These are phyloP conservation scores for Nemania sp. DNA, from an alignment of 2,329 filamentous ascomycete species.

Conservation along the genomic window DNA sequence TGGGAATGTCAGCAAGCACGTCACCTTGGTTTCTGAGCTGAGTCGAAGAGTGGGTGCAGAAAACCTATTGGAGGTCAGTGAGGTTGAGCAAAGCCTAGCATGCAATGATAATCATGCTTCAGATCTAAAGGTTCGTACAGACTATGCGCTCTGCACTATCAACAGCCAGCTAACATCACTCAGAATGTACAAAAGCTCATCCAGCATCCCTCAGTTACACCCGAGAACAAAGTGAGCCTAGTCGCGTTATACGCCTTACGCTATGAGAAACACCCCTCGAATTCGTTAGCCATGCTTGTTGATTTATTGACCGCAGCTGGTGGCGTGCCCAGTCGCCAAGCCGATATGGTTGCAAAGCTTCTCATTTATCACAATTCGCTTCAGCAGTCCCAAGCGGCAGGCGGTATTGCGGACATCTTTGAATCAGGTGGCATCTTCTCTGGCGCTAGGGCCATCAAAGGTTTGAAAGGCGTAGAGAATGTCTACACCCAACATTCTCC, in stretches of 20 bases:
- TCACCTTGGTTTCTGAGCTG: slow-evolving; percentile 93
- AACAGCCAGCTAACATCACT: slow-evolving; percentile 42
- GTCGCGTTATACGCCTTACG: slow-evolving; percentile 95
- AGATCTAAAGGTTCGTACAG: slow-evolving; percentile 80
- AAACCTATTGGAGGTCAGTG: slow-evolving; percentile 92
- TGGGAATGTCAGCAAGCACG: slow-evolving; percentile 98
- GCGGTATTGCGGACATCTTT: slow-evolving; percentile 90
- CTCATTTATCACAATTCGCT: slow-evolving; percentile 88
- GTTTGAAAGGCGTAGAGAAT: slow-evolving; percentile 96
- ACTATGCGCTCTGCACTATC: not conserved
- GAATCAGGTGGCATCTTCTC: slow-evolving; percentile 92
- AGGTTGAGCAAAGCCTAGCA: slow-evolving; percentile 94
- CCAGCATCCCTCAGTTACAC: slow-evolving; percentile 79
- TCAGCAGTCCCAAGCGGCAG: slow-evolving; percentile 78
- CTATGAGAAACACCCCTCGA: slow-evolving; percentile 88
- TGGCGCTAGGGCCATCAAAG: slow-evolving; percentile 89
- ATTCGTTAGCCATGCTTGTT: slow-evolving; percentile 83
- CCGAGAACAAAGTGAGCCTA: slow-evolving; percentile 87
- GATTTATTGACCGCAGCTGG: slow-evolving; percentile 88
- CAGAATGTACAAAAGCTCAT: slow-evolving; percentile 89
- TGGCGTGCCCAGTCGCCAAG: slow-evolving; percentile 79
- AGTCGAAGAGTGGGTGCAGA: slow-evolving; percentile 88
- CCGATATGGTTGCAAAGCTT: slow-evolving; percentile 84
- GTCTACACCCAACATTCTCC: slow-evolving; percentile 99
- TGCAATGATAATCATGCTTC: slow-evolving; percentile 95